phyloP scores from a whole-genome alignment of 78 protist genomes.

The Dictyostelium capitatum region DNA sequence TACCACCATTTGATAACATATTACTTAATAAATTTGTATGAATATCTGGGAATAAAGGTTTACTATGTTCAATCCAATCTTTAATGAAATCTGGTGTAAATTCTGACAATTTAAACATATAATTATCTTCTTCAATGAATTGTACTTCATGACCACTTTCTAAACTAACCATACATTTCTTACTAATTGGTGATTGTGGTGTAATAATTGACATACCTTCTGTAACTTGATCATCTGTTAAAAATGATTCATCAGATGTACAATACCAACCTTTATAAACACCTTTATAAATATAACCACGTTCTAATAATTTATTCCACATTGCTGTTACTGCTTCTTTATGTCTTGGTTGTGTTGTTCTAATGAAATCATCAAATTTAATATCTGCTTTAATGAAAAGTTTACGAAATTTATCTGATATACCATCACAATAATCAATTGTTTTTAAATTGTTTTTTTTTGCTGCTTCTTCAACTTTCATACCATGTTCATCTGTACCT shows the following conservation, averaged over 20 bases:
- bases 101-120: constrained; percentile 83
- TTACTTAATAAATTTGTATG: not conserved
- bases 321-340: constrained; percentile 51
- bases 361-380: constrained; percentile 56
- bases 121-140: constrained; percentile 88
- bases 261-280: constrained; percentile 97
- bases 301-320: constrained; percentile 89
- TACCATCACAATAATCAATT: constrained; percentile 80
- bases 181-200: constrained; percentile 21
- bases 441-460: constrained; percentile 69
- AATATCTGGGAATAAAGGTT: constrained; percentile 13
- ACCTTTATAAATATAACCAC: constrained; percentile 93
- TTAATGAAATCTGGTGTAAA: not conserved
- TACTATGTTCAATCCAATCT: constrained; percentile 16
- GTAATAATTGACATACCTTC: constrained; percentile 53
- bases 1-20: not conserved
- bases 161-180: constrained; percentile 33
- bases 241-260: constrained; percentile 94
- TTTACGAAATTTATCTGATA: constrained; percentile 22
- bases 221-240: constrained; percentile 84
- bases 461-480: constrained; percentile 91
- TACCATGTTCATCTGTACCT: constrained; percentile 98
- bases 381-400: constrained; percentile 17
- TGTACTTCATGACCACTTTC: constrained; percentile 81
- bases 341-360: constrained; percentile 76